Evolutionary conservation across 257 asterid genomes (phyloP).

Genomic region (Solanum rostratum): DNA sequence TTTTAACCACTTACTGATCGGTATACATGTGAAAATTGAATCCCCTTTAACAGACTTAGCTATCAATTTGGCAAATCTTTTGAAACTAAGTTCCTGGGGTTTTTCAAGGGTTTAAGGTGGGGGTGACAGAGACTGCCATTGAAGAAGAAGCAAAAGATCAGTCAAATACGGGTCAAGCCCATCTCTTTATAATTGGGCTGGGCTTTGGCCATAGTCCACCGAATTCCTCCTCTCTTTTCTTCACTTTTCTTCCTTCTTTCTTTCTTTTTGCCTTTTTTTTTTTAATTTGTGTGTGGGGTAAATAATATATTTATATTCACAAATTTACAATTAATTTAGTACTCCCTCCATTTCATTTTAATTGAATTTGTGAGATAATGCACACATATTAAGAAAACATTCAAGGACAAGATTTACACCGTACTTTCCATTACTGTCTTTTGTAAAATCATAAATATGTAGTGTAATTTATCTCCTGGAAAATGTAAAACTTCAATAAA

Average conservation of each 20-base stretch:
- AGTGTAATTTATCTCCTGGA: too few relatives aligned
- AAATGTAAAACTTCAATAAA: too few relatives aligned
- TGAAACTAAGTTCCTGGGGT: neutral
- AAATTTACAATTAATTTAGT: neutral
- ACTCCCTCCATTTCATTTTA: too few relatives aligned
- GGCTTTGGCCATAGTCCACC: neutral
- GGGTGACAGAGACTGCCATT: neutral
- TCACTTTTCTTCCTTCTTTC: too few relatives aligned
- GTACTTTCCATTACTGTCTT: too few relatives aligned
- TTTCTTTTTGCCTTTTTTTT: neutral
- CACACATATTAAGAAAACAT: too few relatives aligned
- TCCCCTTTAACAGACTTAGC: neutral
- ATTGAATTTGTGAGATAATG: too few relatives aligned
- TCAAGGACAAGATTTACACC: too few relatives aligned
- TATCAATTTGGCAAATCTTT: neutral
- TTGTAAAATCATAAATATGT: too few relatives aligned
- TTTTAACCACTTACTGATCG: neutral
- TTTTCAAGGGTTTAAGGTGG: neutral
- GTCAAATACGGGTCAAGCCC: neutral
- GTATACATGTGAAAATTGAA: neutral
- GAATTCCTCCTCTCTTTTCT: neutral
- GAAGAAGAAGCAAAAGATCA: neutral
- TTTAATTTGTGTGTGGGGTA: neutral
- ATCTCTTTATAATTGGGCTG: neutral
- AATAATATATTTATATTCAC: neutral